Evolutionary conservation across 2,329 filamentous ascomycete genomes (phyloP).

Genomic region (Neofusicoccum ribis): DNA sequence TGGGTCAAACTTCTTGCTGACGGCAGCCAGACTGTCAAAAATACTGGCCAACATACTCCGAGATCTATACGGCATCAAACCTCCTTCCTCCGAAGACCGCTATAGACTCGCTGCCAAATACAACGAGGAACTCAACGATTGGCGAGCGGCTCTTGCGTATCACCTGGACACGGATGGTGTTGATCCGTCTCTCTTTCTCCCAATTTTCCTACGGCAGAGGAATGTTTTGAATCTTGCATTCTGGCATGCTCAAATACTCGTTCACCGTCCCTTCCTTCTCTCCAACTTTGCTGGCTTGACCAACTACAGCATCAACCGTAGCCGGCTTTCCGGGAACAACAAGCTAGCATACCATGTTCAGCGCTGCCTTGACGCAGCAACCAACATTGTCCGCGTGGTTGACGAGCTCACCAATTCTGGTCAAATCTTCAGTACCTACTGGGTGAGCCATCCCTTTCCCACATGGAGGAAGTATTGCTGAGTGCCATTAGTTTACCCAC

Average conservation of each 20-base stretch:
- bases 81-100: constrained; percentile 33
- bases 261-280: constrained; percentile 57
- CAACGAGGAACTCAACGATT: constrained; percentile 44
- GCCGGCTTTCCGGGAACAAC: constrained; percentile 23
- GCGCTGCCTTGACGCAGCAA: constrained; percentile 51
- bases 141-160: constrained; percentile 48
- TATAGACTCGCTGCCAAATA: constrained; percentile 44
- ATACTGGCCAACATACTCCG: constrained; percentile 48
- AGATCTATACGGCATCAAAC: constrained; percentile 46
- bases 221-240: constrained; percentile 56
- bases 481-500: constrained; percentile 46
- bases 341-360: constrained; percentile 38
- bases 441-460: constrained; percentile 26
- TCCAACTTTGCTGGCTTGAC: constrained; percentile 41
- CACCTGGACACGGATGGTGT: constrained; percentile 47
- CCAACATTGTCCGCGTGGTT: constrained; percentile 47
- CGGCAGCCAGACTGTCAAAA: constrained; percentile 37
- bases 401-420: constrained; percentile 43
- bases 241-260: constrained; percentile 57
- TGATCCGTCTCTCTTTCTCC: constrained; percentile 46
- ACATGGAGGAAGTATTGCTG: not conserved
- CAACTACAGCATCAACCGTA: constrained; percentile 27
- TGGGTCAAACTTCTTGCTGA: not conserved
- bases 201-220: constrained; percentile 55
- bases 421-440: constrained; percentile 50